A percentile compares a stretch with the other conserved stretches of the same genome.
Evolutionary conservation across 1,139 yeast species (phyloP).

Genomic region (Zygosaccharomyces sapae): DNA sequence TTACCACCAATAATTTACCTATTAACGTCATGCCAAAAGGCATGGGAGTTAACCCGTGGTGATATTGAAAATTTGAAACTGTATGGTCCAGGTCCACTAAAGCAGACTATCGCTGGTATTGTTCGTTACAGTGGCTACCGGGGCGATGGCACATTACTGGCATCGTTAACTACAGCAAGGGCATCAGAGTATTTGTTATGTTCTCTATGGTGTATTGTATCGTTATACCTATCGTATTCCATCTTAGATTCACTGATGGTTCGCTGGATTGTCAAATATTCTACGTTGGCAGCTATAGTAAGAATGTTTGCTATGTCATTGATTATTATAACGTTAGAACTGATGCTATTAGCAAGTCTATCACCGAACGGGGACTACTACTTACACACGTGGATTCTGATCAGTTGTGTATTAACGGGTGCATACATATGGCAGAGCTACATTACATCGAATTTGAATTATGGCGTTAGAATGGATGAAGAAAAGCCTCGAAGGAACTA

Average conservation of each 20-base stretch:
- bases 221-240: slow-evolving; percentile 77
- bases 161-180: slow-evolving; percentile 50
- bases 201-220: slow-evolving; percentile 81
- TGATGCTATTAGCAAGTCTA: slow-evolving; percentile 59
- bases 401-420: slow-evolving; percentile 76
- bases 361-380: slow-evolving; percentile 56
- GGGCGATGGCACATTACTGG: slow-evolving; percentile 19
- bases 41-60: slow-evolving; percentile 28
- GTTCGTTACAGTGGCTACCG: slow-evolving; percentile 35
- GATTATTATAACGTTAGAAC: slow-evolving; percentile 65
- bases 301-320: slow-evolving; percentile 80
- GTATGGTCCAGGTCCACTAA: slow-evolving; percentile 36
- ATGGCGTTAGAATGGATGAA: slow-evolving; percentile 27
- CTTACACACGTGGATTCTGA: slow-evolving; percentile 85
- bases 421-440: slow-evolving; percentile 84
- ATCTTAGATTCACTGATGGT: slow-evolving; percentile 87
- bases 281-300: slow-evolving; percentile 80
- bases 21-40: slow-evolving; percentile 51
- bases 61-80: slow-evolving; percentile 23
- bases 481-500: slow-evolving; percentile 5
- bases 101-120: slow-evolving; percentile 36
- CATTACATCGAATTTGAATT: slow-evolving; percentile 76
- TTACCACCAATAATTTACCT: slow-evolving; percentile 60
- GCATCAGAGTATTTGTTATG: slow-evolving; percentile 68
- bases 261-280: slow-evolving; percentile 88